These are phyloP conservation scores for Entonaema liquescens DNA, from an alignment of 495 filamentous ascomycete species.

Conservation along the genomic window DNA sequence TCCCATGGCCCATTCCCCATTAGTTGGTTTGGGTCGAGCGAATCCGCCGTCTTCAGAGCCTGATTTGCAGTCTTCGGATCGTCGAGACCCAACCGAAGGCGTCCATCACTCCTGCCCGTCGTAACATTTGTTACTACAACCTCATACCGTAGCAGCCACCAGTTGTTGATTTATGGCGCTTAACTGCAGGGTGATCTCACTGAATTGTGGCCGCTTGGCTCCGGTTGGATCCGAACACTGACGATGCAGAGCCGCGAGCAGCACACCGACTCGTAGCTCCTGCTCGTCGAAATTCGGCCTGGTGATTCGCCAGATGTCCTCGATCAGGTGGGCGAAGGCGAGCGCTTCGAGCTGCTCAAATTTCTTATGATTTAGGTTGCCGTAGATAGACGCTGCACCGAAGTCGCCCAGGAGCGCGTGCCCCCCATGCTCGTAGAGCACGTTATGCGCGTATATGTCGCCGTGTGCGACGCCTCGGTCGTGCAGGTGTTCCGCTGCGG, in stretches of 20 bases:
- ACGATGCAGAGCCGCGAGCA: slow-evolving; percentile 35
- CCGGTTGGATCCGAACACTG: slow-evolving; percentile 25
- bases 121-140: slow-evolving; percentile 32
- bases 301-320: slow-evolving; percentile 49
- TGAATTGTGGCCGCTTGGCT: slow-evolving; percentile 22
- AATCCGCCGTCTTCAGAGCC: background rate
- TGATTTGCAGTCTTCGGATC: background rate
- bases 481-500: slow-evolving; percentile 54
- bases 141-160: slow-evolving; percentile 8
- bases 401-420: slow-evolving; percentile 57
- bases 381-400: slow-evolving; percentile 57
- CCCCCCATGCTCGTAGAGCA: slow-evolving; percentile 50
- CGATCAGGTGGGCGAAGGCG: slow-evolving; percentile 56
- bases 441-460: slow-evolving; percentile 55
- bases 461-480: slow-evolving; percentile 53
- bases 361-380: slow-evolving; percentile 12
- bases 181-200: slow-evolving; percentile 40
- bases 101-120: background rate
- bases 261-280: slow-evolving; percentile 30
- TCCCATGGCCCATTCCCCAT: background rate
- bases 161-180: slow-evolving; percentile 27
- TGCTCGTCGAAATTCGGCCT: slow-evolving; percentile 35
- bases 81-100: slow-evolving; percentile 12
- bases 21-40: background rate
- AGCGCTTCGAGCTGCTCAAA: slow-evolving; percentile 54